Evolutionary conservation across 2,329 filamentous ascomycete species (phyloP).

Genomic region (Phyllosticta citrichinensis): DNA sequence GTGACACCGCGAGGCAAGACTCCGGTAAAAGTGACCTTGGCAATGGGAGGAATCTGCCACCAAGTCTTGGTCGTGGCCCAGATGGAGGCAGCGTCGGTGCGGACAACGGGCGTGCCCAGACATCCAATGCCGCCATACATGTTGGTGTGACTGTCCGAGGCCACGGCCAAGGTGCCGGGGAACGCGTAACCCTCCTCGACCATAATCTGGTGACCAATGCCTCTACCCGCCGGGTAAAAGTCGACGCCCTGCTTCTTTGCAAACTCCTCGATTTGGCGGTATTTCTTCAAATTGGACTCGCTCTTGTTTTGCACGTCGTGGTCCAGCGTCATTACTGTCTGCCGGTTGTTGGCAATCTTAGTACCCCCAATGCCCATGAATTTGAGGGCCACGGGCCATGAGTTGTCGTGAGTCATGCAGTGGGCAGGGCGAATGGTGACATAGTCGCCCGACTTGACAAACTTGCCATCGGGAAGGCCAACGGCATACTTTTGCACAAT

Average conservation of each 20-base stretch:
- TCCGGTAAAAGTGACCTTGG: conserved; percentile 68
- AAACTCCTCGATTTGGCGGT: conserved; percentile 71
- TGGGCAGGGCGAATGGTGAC: conserved; percentile 61
- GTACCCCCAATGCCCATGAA: conserved; percentile 76
- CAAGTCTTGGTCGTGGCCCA: conserved; percentile 77
- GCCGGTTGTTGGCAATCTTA: conserved; percentile 57
- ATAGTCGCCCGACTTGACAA: conserved; percentile 73
- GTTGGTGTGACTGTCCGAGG: conserved; percentile 67
- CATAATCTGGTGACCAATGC: conserved; percentile 90
- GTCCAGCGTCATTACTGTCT: conserved; percentile 76
- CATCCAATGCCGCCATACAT: conserved; percentile 74
- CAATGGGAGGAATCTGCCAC: conserved; percentile 82
- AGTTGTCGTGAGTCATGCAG: conserved; percentile 84
- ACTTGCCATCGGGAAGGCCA: conserved; percentile 65
- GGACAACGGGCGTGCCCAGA: conserved; percentile 70
- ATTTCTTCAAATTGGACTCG: conserved; percentile 73
- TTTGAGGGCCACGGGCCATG: conserved; percentile 64
- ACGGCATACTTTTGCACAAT: conserved; percentile 76
- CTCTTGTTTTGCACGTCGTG: conserved; percentile 82
- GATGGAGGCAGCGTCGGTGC: conserved; percentile 78
- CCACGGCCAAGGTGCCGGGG: conserved; percentile 77
- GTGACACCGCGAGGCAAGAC: conserved; percentile 68
- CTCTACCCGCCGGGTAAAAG: conserved; percentile 66
- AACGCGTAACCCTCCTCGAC: conserved; percentile 76
- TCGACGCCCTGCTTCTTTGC: conserved; percentile 65